These are phyloP conservation scores for Rhinocladiella similis DNA, from an alignment of 2,329 filamentous ascomycete species.

Conservation along the genomic window DNA sequence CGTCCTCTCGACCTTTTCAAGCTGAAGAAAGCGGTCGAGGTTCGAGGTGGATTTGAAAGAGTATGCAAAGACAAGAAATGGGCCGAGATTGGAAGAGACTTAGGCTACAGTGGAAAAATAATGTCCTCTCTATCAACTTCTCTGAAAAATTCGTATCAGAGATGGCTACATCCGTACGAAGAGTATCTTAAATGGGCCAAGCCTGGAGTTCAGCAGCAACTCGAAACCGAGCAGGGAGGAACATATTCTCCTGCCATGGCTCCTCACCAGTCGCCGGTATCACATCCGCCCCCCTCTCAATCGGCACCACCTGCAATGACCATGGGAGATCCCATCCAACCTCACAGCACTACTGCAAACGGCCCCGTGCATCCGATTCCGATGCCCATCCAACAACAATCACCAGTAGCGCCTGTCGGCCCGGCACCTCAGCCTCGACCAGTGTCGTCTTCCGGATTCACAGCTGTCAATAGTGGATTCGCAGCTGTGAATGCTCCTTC, in stretches of 20 bases:
- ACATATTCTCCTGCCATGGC: slow-evolving; percentile 70
- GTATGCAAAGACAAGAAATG: slow-evolving; percentile 98
- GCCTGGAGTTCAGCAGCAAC: slow-evolving; percentile 91
- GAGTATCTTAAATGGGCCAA: slow-evolving; percentile 89
- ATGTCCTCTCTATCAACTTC: slow-evolving; percentile 99
- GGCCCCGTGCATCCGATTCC: slow-evolving; percentile 9
- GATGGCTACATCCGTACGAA: slow-evolving; percentile 96
- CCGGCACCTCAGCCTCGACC: slow-evolving; percentile 41
- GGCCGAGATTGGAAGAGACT: slow-evolving; percentile 94
- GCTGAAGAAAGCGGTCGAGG: slow-evolving; percentile 94
- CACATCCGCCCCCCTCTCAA: slow-evolving; percentile 44
- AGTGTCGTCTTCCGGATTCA: slow-evolving; percentile 58
- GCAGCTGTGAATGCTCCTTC: slow-evolving; percentile 58
- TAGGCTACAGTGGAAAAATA: slow-evolving; percentile 98
- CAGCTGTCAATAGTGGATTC: slow-evolving; percentile 69
- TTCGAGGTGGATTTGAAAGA: slow-evolving; percentile 89
- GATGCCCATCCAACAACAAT: slow-evolving; percentile 32
- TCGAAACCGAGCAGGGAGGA: slow-evolving; percentile 90
- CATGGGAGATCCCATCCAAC: slow-evolving; percentile 48
- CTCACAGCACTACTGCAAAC: slow-evolving; percentile 34
- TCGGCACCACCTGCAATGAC: slow-evolving; percentile 41
- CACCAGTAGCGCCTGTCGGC: slow-evolving; percentile 33
- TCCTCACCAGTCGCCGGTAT: slow-evolving; percentile 74
- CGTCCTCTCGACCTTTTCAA: slow-evolving; percentile 93
- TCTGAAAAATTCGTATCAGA: slow-evolving; percentile 95